Conservation (phyloP, 495 filamentous ascomycete species). For the Talaromyces adpressus region DNA sequence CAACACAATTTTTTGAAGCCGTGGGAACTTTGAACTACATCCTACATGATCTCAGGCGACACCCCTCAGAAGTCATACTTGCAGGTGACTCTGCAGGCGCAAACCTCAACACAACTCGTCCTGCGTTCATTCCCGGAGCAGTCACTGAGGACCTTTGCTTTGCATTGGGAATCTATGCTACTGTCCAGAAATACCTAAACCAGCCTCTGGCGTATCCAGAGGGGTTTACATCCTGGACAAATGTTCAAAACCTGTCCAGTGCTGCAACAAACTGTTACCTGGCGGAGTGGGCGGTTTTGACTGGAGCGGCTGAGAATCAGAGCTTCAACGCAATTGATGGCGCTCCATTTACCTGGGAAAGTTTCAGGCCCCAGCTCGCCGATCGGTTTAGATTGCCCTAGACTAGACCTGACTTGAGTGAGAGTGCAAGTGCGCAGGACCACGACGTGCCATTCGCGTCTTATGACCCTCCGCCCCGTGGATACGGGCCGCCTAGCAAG, state of each 20-base stretch:
- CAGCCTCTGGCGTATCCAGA: slow-evolving; percentile 32
- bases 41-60: slow-evolving; percentile 23
- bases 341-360: slow-evolving; percentile 32
- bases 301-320: slow-evolving; percentile 24
- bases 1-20: slow-evolving; percentile 53
- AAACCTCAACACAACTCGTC: slow-evolving; percentile 40
- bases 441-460: slow-evolving; percentile 3
- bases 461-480: slow-evolving; percentile 26
- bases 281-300: slow-evolving; percentile 45
- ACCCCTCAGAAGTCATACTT: slow-evolving; percentile 26
- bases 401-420: slow-evolving; percentile 16
- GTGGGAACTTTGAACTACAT: slow-evolving; percentile 45
- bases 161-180: slow-evolving; percentile 40
- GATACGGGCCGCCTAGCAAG: slow-evolving; percentile 28
- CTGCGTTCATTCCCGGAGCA: slow-evolving; percentile 42
- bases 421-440: slow-evolving; percentile 13
- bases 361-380: slow-evolving; percentile 39
- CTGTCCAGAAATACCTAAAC: slow-evolving; percentile 31
- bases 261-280: slow-evolving; percentile 39
- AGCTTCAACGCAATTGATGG: slow-evolving; percentile 41
- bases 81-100: slow-evolving; percentile 50
- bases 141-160: slow-evolving; percentile 43
- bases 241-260: slow-evolving; percentile 28
- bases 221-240: slow-evolving; percentile 33
- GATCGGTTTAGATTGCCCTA: slow-evolving; percentile 32